Base-by-base conservation (phyloP, 2,329 filamentous ascomycete genomes). In the Pyrenophora seminiperda region DNA sequence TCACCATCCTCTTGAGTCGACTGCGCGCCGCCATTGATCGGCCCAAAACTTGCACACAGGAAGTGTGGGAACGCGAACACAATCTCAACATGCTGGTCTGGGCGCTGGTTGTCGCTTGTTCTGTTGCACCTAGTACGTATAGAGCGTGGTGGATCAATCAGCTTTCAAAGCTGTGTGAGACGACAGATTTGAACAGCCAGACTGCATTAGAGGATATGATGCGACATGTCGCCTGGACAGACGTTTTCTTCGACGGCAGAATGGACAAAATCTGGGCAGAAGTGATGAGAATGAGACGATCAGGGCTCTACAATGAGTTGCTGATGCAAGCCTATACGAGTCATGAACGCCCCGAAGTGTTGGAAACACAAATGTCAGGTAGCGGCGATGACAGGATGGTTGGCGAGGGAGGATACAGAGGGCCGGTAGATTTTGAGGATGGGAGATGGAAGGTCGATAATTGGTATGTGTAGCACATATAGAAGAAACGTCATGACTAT, bases 151-250 rank as follows among this genome's bases (percentile, higher is more conserved):
- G 61, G 61, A 49, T 63, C 10, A 41, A 22, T 6, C 48, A 32
- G 30, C 44, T 67, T 4, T 51, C 34, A 1, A 49, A 51, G 48
- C 56, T 14, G 33, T 62, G 31, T 63, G 13, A 41, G 14, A 2
- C 39, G 55, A 4, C 20, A 22, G 14, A 24, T 0, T 11, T 50
- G 7, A 13, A n/a, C 15, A 48, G 31, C 6, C 32, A 38, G 32
- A 24, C 17, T 3, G 56, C 54, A 7, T 40, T 67, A 3, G 45
- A 60, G 37, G 29, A n/a, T 19, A 18, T 18, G 2, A 33, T 68
- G 42, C 43, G 50, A 33, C 38, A 47, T 18, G 56, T 67, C 1
- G 62, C 63, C n/a, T 68, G 62, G 63, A 61, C 58, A 4, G 61
- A 66, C 40, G 18, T 41, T 0, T 59, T 55, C 31, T 64, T 67